A percentile compares a stretch with the other conserved stretches of the same genome.
phyloP scores from a whole-genome alignment of 179 eudicot genomes.

The Spergularia azorica region DNA sequence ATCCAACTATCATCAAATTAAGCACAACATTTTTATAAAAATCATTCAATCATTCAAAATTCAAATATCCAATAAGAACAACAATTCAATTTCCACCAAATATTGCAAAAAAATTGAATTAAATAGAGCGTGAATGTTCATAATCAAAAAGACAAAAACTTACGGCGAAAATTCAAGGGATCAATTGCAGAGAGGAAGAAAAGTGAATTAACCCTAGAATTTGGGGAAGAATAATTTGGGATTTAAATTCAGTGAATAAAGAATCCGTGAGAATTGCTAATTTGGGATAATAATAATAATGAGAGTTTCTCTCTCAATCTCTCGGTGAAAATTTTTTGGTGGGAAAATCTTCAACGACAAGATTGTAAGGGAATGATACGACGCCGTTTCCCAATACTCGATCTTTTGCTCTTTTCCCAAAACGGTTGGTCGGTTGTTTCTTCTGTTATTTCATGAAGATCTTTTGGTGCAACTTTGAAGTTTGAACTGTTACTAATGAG shows the following conservation, averaged over 20 bases:
- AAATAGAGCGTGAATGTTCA: neutral
- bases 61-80: neutral
- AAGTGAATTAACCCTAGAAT: neutral
- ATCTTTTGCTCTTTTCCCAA: no score
- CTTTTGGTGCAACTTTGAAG: no score
- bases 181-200: neutral
- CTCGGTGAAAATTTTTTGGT: neutral
- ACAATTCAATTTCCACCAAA: no score
- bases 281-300: neutral
- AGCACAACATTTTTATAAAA: neutral
- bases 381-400: no score
- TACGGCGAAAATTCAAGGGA: neutral
- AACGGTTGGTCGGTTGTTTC: no score
- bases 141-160: neutral
- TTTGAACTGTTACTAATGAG: no score
- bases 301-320: neutral
- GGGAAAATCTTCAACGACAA: conserved; percentile 11
- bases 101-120: no score
- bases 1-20: neutral
- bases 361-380: no score
- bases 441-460: no score
- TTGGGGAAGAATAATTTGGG: neutral
- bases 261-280: neutral
- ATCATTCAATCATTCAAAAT: neutral
- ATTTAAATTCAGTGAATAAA: neutral